phyloP scores from a whole-genome alignment of 495 filamentous ascomycete species.

The Choiromyces venosus region DNA sequence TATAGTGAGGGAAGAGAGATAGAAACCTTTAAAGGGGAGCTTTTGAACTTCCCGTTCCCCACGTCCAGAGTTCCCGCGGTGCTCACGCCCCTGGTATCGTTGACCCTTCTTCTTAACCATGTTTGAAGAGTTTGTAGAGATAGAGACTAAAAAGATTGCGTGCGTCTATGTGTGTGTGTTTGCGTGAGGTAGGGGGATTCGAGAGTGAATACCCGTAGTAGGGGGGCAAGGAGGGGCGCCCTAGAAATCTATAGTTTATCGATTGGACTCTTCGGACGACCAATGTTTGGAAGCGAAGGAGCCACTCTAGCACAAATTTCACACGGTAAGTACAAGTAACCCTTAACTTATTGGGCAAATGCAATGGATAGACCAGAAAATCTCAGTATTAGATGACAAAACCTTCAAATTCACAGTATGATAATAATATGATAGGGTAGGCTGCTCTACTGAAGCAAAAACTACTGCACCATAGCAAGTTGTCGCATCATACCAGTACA shows the following conservation, averaged over 20 bases:
- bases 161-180: conserved; percentile 2
- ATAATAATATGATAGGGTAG: not conserved
- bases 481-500: too few relatives aligned
- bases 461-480: too few relatives aligned
- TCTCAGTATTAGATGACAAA: not conserved
- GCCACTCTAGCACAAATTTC: not conserved
- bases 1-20: not conserved
- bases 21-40: conserved; percentile 40
- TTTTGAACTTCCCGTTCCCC: conserved; percentile 18
- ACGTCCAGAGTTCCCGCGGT: conserved; percentile 15
- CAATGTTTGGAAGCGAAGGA: not conserved
- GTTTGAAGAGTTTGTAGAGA: not conserved
- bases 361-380: not conserved
- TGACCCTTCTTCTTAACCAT: conserved; percentile 40
- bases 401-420: not conserved
- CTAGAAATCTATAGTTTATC: not conserved
- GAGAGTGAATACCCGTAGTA: not conserved
- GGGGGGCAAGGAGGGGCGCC: not conserved
- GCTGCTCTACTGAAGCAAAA: not conserved
- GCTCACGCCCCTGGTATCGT: conserved; percentile 29
- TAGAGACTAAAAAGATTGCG: not conserved
- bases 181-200: not conserved
- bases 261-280: not conserved
- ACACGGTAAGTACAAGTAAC: not conserved
- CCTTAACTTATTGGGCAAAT: not conserved